Base-by-base conservation (phyloP, 768 basidiomycete species). In the Coprinopsis marcescibilis region DNA sequence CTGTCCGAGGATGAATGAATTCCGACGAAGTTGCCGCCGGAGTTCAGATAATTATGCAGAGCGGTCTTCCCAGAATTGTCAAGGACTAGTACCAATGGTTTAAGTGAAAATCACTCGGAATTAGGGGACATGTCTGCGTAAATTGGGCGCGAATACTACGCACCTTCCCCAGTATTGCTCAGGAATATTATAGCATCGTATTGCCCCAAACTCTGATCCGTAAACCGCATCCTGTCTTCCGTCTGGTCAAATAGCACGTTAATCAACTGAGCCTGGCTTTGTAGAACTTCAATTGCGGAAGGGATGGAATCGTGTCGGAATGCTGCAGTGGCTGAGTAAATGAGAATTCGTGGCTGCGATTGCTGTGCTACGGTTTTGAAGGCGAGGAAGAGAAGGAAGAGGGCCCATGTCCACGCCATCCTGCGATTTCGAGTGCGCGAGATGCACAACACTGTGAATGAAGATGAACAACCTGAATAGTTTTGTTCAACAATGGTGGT, bases 281-380 rank as follows among this genome's bases (percentile, higher is more conserved):
- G 71, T 32, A 89, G 61, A 0, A 75, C 75, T 34, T 74, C 62
- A 21, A 85, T 76, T 3, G 85, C 84, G 1, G 78, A 76, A 0
- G 85, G 85, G 46, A 89, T 89, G 2, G 81, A 83, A 50, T 86
- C 85, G 55, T 89, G 87, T 48, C 84, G 68, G 60, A 75, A 89
- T 3, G 72, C 76, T 4, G 62, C 58, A 0, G 83, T 87, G 2
- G 75, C 75, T 17, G 82, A 78, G 53, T 80, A 85, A 14, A 81
- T 74, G 26, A 85, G 67, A 7, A 87, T 55, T n/a, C 65, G 65
- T 5, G 71, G 65, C 4, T 55, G 51, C 24, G 33, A 32, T 12
- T 34, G 37, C n/a, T 55, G 57, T n/a, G 43, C 19, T 10, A 41
- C 30, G 11, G 39, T 26, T 34, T 34, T n/a, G 25, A 37, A 44